Base-by-base conservation (phyloP, 495 filamentous ascomycete genomes). In the Penicillium odoratum region DNA sequence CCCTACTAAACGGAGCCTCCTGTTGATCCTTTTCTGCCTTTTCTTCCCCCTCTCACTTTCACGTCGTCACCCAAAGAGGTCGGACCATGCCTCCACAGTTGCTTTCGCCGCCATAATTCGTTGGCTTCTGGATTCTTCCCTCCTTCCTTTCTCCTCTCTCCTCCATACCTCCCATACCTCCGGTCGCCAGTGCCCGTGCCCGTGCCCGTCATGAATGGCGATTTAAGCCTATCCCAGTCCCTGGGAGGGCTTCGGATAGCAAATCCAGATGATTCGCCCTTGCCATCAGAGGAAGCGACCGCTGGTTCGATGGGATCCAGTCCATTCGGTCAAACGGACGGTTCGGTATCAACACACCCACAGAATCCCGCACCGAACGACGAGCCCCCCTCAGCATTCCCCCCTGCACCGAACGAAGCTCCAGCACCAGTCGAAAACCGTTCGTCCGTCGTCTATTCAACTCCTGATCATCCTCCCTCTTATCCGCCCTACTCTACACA, bases 241-340 rank as follows among this genome's bases (percentile, higher is more conserved):
- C 81, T 99, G 61, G 95, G 95, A 52, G 95, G 95, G 62, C 79
- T 99, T 71, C 89, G 94, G 63, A 98, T 98, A 67, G 95, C 95
- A 59, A 99, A 99, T 71, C 94, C 95, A 43, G 93, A 97, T 78
- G 86, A 94, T 72, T 82, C 83, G 48, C 85, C 88, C 31, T 78
- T 88, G 42, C 75, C 79, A 43, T 74, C 84, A n/a, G 74, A 75
- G 58, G 77, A 83, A 53, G 66, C 74, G 49, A 63, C 65, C 65
- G 60, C 60, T 58, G 62, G 55, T 52, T 59, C 64, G 62, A 56
- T 63, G 59, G 57, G 28, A 26, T 50, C 66, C 62, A 62, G 51
- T 42, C 51, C 63, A 34, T 66, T 66, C 58, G 67, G 65, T 50
- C 63, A 54, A 40, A 62, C 62, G 63, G 58, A 26, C 49, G 64